Conservation (phyloP, 495 filamentous ascomycete species). For the Ascodesmis nigricans region DNA sequence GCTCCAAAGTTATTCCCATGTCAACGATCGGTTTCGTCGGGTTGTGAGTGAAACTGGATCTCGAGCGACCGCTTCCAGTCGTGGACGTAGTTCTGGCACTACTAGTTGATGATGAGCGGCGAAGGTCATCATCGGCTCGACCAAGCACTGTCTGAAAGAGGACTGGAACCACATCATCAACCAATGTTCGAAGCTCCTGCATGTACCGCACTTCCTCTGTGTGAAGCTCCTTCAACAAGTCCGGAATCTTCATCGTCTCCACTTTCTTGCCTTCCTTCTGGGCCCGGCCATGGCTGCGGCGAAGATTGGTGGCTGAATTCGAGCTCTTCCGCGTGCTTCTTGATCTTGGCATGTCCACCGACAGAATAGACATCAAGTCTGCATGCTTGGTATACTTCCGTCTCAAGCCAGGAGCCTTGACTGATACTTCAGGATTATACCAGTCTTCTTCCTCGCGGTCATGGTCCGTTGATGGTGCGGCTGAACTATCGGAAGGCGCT, state of each 20-base stretch:
- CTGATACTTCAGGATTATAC: slow-evolving; percentile 3
- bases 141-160: slow-evolving; percentile 68
- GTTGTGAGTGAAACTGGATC: slow-evolving; percentile 23
- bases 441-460: slow-evolving; percentile 1
- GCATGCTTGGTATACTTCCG: slow-evolving; percentile 74
- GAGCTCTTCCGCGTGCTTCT: slow-evolving; percentile 44
- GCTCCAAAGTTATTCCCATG: slow-evolving; percentile 81
- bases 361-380: slow-evolving; percentile 81
- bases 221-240: slow-evolving; percentile 58
- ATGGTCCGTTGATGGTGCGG: too few species aligned
- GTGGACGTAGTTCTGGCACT: slow-evolving; percentile 1
- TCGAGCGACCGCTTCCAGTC: slow-evolving; percentile 12
- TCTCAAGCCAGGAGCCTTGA: slow-evolving; percentile 28
- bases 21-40: slow-evolving; percentile 77
- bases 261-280: slow-evolving; percentile 32
- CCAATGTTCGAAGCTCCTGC: slow-evolving; percentile 77
- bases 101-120: slow-evolving; percentile 6
- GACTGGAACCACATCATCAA: slow-evolving; percentile 90
- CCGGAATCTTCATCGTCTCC: slow-evolving; percentile 41
- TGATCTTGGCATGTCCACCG: slow-evolving; percentile 44
- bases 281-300: slow-evolving; percentile 25
- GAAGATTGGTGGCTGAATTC: slow-evolving; percentile 31
- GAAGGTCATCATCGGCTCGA: slow-evolving; percentile 28
- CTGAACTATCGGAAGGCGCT: too few species aligned
- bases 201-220: slow-evolving; percentile 77